Conservation (phyloP, 1,139 yeast genomes). For the Saccharomycopsis hybrid region DNA sequence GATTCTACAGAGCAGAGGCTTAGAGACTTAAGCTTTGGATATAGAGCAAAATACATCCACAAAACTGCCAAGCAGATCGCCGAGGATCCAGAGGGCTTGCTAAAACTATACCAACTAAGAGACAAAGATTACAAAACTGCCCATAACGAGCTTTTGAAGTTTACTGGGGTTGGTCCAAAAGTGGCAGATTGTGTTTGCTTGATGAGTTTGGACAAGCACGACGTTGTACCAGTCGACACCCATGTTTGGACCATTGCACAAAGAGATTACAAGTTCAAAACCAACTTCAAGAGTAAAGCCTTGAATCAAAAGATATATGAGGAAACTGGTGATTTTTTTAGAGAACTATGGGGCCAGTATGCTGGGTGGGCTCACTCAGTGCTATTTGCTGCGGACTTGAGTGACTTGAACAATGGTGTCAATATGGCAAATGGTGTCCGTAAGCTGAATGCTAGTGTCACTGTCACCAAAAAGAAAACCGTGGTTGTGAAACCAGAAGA, state of each 20-base stretch:
- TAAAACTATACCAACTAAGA: constrained; percentile 34
- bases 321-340: constrained; percentile 55
- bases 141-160: constrained; percentile 56
- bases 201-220: constrained; percentile 86
- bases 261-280: constrained; percentile 52
- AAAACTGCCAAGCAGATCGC: constrained; percentile 58
- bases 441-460: constrained; percentile 5
- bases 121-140: constrained; percentile 46
- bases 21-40: constrained; percentile 69
- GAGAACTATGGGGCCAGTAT: constrained; percentile 73
- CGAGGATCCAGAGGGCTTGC: constrained; percentile 25
- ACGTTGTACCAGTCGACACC: constrained; percentile 91
- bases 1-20: constrained; percentile 37
- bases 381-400: constrained; percentile 76
- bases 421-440: constrained; percentile 32
- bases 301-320: constrained; percentile 55
- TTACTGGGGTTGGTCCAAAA: constrained; percentile 93
- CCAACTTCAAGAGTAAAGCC: constrained; percentile 37
- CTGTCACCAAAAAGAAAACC: background rate
- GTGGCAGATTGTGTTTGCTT: constrained; percentile 94
- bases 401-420: constrained; percentile 54
- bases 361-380: constrained; percentile 99
- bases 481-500: background rate
- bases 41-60: constrained; percentile 82
- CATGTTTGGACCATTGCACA: constrained; percentile 92